phyloP scores from a whole-genome alignment of 306 rosid genomes.

The Sphenostylis stenocarpa region DNA sequence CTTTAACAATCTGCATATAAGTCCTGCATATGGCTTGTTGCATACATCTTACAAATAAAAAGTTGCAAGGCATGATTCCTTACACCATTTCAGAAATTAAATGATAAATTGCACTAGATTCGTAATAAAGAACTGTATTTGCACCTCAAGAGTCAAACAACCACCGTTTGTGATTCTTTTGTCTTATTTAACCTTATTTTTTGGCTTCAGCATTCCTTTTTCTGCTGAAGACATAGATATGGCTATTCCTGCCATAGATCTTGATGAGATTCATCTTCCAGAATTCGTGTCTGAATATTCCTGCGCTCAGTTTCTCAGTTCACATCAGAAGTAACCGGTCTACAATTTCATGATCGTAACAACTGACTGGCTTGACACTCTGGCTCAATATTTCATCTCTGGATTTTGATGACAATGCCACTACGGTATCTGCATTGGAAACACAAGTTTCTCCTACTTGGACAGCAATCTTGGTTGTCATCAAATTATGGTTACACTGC shows the following conservation, averaged over 20 bases:
- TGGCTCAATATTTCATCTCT: slow-evolving; percentile 24
- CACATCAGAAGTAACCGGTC: slow-evolving; percentile 42
- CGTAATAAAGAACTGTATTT: background rate
- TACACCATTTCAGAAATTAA: background rate
- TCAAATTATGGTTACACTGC: slow-evolving; percentile 16
- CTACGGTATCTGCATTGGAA: background rate
- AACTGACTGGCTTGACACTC: slow-evolving; percentile 3
- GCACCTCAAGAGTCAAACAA: background rate
- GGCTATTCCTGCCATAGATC: slow-evolving; percentile 87
- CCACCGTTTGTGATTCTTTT: background rate
- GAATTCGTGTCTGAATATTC: slow-evolving; percentile 61
- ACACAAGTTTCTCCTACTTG: slow-evolving; percentile 14
- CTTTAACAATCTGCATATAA: background rate
- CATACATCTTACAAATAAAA: background rate
- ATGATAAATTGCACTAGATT: background rate
- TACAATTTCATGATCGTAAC: slow-evolving; percentile 18
- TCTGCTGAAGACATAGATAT: slow-evolving; percentile 91
- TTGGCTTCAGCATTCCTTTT: slow-evolving; percentile 87
- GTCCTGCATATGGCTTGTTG: background rate
- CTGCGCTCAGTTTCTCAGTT: slow-evolving; percentile 73
- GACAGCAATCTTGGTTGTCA: slow-evolving; percentile 13
- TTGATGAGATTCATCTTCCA: slow-evolving; percentile 71
- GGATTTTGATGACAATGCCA: slow-evolving; percentile 8
- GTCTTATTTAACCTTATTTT: slow-evolving; percentile 1
- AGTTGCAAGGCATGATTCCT: background rate